Conservation (phyloP, 768 basidiomycete genomes). For the Phaeotremella skinneri region DNA sequence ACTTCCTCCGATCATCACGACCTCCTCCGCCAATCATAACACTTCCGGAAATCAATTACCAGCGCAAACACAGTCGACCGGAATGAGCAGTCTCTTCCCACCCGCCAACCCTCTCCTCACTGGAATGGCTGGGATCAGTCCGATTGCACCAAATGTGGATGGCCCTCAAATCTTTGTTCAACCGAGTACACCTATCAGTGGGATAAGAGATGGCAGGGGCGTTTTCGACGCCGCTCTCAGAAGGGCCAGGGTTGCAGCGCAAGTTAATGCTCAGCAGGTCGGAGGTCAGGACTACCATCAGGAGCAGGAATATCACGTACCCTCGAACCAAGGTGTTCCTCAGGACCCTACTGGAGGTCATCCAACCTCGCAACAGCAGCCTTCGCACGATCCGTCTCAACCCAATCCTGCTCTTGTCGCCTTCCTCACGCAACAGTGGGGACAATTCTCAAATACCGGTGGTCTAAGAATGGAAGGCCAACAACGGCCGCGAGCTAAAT, state of each 20-base stretch:
- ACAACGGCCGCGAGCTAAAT: constrained; percentile 40
- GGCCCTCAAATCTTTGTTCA: constrained; percentile 45
- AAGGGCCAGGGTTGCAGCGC: constrained; percentile 23
- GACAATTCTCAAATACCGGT: not conserved
- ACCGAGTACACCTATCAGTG: constrained; percentile 46
- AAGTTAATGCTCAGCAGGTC: constrained; percentile 12
- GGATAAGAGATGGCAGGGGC: constrained; percentile 40
- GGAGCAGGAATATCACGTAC: not conserved
- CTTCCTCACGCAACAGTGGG: constrained; percentile 19
- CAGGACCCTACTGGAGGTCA: not conserved
- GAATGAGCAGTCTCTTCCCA: constrained; percentile 29
- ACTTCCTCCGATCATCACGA: constrained; percentile 39
- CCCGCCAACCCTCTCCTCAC: constrained; percentile 42
- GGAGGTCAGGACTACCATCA: constrained; percentile 11
- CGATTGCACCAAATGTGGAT: constrained; percentile 42
- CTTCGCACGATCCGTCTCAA: not conserved
- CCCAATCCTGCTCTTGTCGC: not conserved
- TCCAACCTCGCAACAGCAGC: not conserved
- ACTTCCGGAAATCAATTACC: constrained; percentile 6
- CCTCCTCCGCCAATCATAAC: not conserved
- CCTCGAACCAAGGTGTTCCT: not conserved
- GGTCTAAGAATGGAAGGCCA: constrained; percentile 11
- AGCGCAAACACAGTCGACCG: constrained; percentile 15
- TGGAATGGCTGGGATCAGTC: constrained; percentile 47
- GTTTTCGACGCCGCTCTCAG: constrained; percentile 39